Percentiles rank a stretch among this genome's conserved stretches.
Conservation (phyloP, 768 basidiomycete genomes). For the Piloderma croceum region DNA sequence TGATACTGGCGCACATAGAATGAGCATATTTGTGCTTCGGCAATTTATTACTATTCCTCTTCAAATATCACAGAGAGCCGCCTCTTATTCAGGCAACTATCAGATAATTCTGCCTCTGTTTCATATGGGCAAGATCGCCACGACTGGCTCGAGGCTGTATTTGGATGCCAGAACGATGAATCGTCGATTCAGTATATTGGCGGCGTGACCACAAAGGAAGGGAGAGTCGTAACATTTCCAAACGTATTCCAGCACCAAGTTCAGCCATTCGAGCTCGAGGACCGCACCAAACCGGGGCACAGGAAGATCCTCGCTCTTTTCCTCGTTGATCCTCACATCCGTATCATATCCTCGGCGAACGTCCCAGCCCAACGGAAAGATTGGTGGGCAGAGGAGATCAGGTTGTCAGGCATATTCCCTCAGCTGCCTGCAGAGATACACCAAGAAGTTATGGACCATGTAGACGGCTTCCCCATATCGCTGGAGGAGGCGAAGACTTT, state of each 20-base stretch:
- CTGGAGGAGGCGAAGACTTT: not conserved
- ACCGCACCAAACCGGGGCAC: not conserved
- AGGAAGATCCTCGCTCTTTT: not conserved
- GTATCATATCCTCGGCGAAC: not conserved
- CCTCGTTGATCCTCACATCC: not conserved
- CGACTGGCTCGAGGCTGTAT: not conserved
- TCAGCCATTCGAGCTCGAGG: not conserved
- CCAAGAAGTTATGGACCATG: not conserved
- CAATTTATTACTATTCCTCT: too few species aligned
- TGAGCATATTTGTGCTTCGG: too few species aligned
- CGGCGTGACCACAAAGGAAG: too few species aligned
- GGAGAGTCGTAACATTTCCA: too few species aligned
- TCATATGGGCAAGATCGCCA: not conserved
- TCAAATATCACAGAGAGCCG: not conserved
- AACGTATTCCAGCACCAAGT: not conserved
- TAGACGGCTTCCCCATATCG: not conserved
- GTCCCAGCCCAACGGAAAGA: not conserved
- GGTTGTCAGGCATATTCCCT: not conserved
- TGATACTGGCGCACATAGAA: too few species aligned
- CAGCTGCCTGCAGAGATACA: not conserved
- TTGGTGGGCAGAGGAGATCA: not conserved
- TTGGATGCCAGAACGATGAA: not conserved
- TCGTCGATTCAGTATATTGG: not conserved
- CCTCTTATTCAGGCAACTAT: not conserved
- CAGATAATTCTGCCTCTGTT: not conserved